Conservation (phyloP, 257 asterid genomes). For the Ophiorrhiza pumila region DNA sequence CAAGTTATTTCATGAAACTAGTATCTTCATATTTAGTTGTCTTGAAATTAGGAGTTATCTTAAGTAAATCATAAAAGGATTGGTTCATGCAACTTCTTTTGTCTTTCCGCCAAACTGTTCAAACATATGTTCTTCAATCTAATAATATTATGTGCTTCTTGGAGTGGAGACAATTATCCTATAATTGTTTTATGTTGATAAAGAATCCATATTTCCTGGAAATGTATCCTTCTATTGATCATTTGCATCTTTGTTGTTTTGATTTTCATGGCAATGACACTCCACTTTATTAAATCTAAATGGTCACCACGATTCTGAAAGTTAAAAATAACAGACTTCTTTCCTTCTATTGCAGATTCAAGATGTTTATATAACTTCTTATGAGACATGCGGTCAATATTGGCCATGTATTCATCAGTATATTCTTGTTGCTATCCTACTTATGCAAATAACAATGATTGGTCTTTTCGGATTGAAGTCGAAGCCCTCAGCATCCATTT, state of each 20-base stretch:
- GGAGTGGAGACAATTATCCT: neutral
- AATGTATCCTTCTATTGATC: neutral
- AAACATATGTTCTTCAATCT: neutral
- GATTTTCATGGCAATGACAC: neutral
- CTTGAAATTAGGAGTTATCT: neutral
- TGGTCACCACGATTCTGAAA: neutral
- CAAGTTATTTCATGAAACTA: neutral
- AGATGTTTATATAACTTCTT: conserved; percentile 73
- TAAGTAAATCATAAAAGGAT: neutral
- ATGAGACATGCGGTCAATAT: conserved; percentile 85
- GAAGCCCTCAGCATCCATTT: conserved; percentile 79
- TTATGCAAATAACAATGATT: conserved; percentile 84
- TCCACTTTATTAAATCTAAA: too few species aligned
- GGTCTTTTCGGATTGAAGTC: conserved; percentile 92
- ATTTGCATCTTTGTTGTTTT: neutral
- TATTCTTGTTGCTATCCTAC: conserved; percentile 61
- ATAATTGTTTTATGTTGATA: neutral
- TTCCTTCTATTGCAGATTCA: conserved; percentile 52
- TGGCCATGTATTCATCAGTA: conserved; percentile 94
- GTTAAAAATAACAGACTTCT: neutral
- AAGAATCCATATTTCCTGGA: neutral
- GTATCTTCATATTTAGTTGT: neutral
- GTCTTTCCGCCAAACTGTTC: neutral
- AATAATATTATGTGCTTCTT: too few species aligned
- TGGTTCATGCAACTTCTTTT: neutral